phyloP scores from a whole-genome alignment of 2,329 filamentous ascomycete species.

The Paecilomyces variotii region DNA sequence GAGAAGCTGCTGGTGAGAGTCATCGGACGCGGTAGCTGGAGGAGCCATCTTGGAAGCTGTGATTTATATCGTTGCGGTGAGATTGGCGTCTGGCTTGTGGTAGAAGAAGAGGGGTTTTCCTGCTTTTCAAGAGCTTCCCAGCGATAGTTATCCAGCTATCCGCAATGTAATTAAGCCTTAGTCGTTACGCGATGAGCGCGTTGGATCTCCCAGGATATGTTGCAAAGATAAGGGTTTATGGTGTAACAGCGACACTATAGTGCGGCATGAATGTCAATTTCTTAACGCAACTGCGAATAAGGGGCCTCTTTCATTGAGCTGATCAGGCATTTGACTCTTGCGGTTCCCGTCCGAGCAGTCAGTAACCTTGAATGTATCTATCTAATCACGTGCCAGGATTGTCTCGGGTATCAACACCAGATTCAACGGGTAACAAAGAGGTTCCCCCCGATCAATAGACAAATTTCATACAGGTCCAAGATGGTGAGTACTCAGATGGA shows the following conservation, averaged over 20 bases:
- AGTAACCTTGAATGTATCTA: background rate
- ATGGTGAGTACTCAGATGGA: conserved; percentile 2
- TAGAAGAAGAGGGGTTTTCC: background rate
- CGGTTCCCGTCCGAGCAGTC: background rate
- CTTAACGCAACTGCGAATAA: background rate
- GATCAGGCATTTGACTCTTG: background rate
- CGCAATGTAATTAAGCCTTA: background rate
- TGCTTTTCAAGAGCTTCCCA: background rate
- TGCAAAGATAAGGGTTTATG: background rate
- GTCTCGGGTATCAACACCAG: conserved; percentile 5
- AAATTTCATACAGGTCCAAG: background rate
- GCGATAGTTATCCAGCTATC: background rate
- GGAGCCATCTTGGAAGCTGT: conserved; percentile 42
- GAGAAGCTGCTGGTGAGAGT: conserved; percentile 77
- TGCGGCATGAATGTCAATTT: background rate
- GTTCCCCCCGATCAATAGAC: background rate
- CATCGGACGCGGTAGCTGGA: conserved; percentile 64
- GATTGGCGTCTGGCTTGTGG: background rate
- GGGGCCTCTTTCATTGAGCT: background rate
- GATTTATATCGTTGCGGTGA: conserved; percentile 6
- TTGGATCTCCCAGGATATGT: background rate
- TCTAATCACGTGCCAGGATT: conserved; percentile 4
- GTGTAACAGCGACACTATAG: background rate
- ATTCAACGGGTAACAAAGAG: conserved; percentile 6
- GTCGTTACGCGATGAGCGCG: background rate